These are phyloP conservation scores for Hypoxylon sp. DNA, from an alignment of 2,329 filamentous ascomycete species.

Conservation along the genomic window DNA sequence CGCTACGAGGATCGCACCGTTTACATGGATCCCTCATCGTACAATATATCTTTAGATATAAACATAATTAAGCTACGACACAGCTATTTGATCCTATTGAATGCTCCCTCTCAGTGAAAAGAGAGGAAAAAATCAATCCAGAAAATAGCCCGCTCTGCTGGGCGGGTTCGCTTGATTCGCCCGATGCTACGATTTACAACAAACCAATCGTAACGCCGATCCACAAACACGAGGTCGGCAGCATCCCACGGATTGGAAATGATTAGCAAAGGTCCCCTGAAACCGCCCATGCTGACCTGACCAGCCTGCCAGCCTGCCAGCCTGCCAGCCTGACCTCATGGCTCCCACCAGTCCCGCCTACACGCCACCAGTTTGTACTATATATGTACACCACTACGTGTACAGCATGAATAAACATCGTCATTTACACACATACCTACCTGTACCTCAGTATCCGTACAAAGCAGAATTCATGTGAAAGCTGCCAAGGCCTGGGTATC, in stretches of 20 bases:
- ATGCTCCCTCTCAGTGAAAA: too few relatives aligned
- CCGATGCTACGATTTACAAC: conserved; percentile 20
- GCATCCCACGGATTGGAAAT: conserved; percentile 24
- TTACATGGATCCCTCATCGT: background rate
- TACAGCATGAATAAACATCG: background rate
- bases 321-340: background rate
- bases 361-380: background rate
- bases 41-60: background rate
- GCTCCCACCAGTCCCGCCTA: too few relatives aligned
- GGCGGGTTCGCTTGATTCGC: conserved; percentile 15
- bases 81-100: background rate
- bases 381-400: too few relatives aligned
- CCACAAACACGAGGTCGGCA: conserved; percentile 38
- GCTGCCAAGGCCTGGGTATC: conserved; percentile 13
- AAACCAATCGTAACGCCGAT: conserved; percentile 30
- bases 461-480: conserved; percentile 3
- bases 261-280: conserved; percentile 25
- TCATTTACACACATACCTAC: too few relatives aligned
- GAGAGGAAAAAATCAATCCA: too few relatives aligned
- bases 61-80: background rate
- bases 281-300: conserved; percentile 18
- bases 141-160: too few relatives aligned
- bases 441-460: too few relatives aligned
- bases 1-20: conserved; percentile 22
- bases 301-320: conserved; percentile 1